phyloP scores from a whole-genome alignment of 257 asterid species.

The Coffea canephora region DNA sequence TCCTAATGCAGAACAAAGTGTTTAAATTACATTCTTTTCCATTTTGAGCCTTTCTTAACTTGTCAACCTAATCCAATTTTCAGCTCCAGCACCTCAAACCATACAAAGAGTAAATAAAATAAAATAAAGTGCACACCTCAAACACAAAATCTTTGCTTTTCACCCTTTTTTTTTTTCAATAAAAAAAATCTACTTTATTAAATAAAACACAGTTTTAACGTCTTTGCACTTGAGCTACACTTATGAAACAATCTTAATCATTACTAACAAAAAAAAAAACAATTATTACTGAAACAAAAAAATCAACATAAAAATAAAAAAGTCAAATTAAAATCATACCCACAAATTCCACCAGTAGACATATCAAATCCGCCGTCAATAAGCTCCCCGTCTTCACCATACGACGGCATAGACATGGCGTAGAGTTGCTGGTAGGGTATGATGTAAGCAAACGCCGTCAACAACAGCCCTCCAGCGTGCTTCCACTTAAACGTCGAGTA shows the following conservation, averaged over 20 bases:
- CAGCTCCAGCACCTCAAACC: not conserved
- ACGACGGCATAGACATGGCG: constrained; percentile 74
- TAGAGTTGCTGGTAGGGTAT: constrained; percentile 83
- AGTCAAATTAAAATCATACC: constrained; percentile 40
- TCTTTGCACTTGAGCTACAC: no score
- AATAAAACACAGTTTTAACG: no score
- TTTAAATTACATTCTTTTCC: not conserved
- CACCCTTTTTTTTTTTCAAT: no score
- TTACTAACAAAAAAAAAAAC: not conserved
- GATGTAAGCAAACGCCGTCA: constrained; percentile 71
- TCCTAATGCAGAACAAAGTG: no score
- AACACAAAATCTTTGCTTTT: not conserved
- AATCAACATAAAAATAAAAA: not conserved
- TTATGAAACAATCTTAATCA: no score
- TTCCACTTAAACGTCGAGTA: constrained; percentile 86
- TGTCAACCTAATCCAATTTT: not conserved
- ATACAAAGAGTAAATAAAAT: not conserved
- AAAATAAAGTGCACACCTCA: not conserved
- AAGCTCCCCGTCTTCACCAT: constrained; percentile 65
- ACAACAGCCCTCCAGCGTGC: constrained; percentile 60
- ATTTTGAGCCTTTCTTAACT: not conserved
- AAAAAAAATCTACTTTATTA: no score
- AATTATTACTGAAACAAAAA: not conserved
- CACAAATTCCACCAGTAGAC: constrained; percentile 91
- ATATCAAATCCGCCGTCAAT: constrained; percentile 95